phyloP scores from a whole-genome alignment of 2,329 filamentous ascomycete genomes.

The Aspergillus aculeatinus region DNA sequence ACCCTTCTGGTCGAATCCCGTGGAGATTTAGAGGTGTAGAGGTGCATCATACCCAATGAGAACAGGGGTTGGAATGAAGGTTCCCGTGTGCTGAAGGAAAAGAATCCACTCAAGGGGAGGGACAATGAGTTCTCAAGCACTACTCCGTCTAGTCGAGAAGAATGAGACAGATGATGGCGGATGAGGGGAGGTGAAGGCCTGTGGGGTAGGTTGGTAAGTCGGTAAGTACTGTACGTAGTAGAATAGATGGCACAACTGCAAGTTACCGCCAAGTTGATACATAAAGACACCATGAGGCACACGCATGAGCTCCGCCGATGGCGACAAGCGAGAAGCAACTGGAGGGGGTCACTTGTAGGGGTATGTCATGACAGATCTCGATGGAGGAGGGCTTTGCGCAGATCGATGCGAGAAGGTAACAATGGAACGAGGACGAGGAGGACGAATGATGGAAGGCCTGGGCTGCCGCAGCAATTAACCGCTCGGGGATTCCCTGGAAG shows the following conservation, averaged over 20 bases:
- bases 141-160: not conserved
- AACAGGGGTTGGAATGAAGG: constrained; percentile 8
- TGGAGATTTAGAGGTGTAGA: not conserved
- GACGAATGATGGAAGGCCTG: not conserved
- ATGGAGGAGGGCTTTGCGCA: constrained; percentile 13
- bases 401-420: constrained; percentile 8
- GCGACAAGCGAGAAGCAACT: not conserved
- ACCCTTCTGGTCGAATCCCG: not conserved
- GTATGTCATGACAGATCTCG: constrained; percentile 15
- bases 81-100: not conserved
- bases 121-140: not conserved
- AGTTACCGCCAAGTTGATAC: not conserved
- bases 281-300: not conserved
- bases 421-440: not conserved
- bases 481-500: constrained; percentile 4
- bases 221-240: not conserved
- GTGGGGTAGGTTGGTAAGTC: not conserved
- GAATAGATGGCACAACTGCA: not conserved
- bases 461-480: constrained; percentile 7
- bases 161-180: not conserved
- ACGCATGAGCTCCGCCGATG: not conserved
- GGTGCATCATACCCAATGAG: constrained; percentile 16
- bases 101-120: constrained; percentile 1
- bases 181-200: not conserved
- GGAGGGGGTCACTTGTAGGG: constrained; percentile 7